Conservation (phyloP, 345 rosid genomes). For the Brassica cretica region DNA sequence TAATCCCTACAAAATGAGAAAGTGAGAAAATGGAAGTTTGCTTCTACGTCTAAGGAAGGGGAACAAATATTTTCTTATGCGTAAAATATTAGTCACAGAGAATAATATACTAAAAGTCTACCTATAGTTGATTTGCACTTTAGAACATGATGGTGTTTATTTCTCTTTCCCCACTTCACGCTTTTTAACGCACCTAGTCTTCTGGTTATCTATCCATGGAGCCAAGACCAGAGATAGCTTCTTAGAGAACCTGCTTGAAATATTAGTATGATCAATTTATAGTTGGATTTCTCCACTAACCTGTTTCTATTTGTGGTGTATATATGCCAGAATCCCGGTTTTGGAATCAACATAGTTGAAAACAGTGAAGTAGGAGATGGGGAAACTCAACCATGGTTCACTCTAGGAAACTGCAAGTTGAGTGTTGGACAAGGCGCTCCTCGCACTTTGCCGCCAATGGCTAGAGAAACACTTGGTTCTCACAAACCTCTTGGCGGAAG, state of each 20-base stretch:
- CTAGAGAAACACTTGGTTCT: conserved; percentile 72
- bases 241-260: neutral
- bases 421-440: conserved; percentile 65
- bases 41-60: neutral
- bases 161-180: neutral
- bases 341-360: conserved; percentile 65
- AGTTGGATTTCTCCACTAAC: neutral
- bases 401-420: conserved; percentile 73
- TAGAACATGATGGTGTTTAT: neutral
- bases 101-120: neutral
- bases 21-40: neutral
- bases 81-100: neutral
- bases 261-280: neutral
- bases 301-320: neutral
- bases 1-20: neutral
- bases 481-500: conserved; percentile 64
- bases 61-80: neutral
- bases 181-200: neutral
- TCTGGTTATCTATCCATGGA: neutral
- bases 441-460: conserved; percentile 72
- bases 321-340: conserved; percentile 56
- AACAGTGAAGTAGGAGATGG: conserved; percentile 61
- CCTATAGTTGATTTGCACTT: neutral
- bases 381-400: conserved; percentile 63
- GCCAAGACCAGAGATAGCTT: neutral